Base-by-base conservation (phyloP, 108 stramenopile genomes). In the Schizochytrium sp. region DNA sequence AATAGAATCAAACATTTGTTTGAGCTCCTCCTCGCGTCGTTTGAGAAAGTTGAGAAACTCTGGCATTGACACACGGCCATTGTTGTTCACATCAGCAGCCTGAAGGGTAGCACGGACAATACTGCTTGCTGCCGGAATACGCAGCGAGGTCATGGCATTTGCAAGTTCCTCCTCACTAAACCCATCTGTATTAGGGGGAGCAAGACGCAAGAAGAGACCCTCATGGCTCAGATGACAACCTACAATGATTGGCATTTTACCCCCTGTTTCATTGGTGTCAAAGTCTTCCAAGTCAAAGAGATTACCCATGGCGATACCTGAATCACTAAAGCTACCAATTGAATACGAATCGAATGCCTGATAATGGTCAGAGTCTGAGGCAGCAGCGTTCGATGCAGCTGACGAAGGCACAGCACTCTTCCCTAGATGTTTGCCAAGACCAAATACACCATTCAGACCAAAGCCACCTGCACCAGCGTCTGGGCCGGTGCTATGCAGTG, bases 141-240 rank as follows among this genome's bases (percentile, higher is more conserved):
- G 76, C 12, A 83, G 28, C 45, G 76, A 83, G 5, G 76, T 83
- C 76, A 83, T 83, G 76, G 76, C 76, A 40, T 49, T 83, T 40
- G 76, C 76, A n/a, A 83, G 76, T 53, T 83, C 76, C 53, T 83
- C 76, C 76, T 83, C 76, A 40, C 76, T 83, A 55, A 83, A 83
- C 50, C 76, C 76, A 0, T 83, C 76, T 13, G 76, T 49, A 55
- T 55, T 13, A 49, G 76, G 76, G 2, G 76, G 76, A 5, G 76
- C 76, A 10, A 83, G 28, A 10, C 50, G 47, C 50, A 83, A 42
- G 2, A 83, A 83, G 12, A 83, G 53, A 53, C 76, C 76, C 28
- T 83, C 76, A 55, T 83, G 76, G 10, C 50, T 83, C 5, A 83
- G 76, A 53, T 83, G 76, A 53, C 76, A 83, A 10, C 76, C 76